phyloP scores from a whole-genome alignment of 768 basidiomycete species.

The Lactarius pseudohatsudake region DNA sequence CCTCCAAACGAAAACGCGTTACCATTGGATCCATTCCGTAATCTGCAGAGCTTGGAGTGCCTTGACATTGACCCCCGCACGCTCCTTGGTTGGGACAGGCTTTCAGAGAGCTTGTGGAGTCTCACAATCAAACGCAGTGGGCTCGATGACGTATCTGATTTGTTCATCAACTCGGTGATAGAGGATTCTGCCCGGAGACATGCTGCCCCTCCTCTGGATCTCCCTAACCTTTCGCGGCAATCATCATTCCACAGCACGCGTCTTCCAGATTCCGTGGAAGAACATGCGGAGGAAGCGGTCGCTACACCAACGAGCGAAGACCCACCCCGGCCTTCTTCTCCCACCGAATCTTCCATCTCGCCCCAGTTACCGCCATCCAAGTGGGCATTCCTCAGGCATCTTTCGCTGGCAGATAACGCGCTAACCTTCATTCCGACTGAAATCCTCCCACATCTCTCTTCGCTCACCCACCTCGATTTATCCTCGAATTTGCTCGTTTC shows the following conservation, averaged over 20 bases:
- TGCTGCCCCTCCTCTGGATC: slow-evolving; percentile 48
- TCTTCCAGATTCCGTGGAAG: slow-evolving; percentile 58
- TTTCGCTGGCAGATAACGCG: slow-evolving; percentile 77
- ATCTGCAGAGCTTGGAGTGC: slow-evolving; percentile 72
- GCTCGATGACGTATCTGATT: slow-evolving; percentile 73
- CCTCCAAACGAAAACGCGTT: slow-evolving; percentile 71
- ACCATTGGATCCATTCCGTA: slow-evolving; percentile 85
- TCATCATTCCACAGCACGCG: slow-evolving; percentile 50
- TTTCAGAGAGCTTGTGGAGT: slow-evolving; percentile 67
- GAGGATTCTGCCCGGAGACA: slow-evolving; percentile 69
- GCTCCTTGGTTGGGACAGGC: slow-evolving; percentile 79
- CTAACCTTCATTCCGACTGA: slow-evolving; percentile 78
- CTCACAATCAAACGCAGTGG: slow-evolving; percentile 80
- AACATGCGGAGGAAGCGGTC: slow-evolving; percentile 42
- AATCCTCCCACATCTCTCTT: slow-evolving; percentile 62
- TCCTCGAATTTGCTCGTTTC: slow-evolving; percentile 90
- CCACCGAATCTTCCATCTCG: slow-evolving; percentile 31
- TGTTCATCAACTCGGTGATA: slow-evolving; percentile 74
- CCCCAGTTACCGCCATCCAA: slow-evolving; percentile 54
- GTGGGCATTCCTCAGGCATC: slow-evolving; percentile 74
- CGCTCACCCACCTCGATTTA: slow-evolving; percentile 81
- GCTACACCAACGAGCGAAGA: slow-evolving; percentile 25
- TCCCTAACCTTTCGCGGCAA: slow-evolving; percentile 41
- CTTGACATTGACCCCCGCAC: slow-evolving; percentile 80
- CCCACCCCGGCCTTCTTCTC: slow-evolving; percentile 26